Evolutionary conservation across 192 early-diverging fungal genomes (phyloP).

Genomic region (Spinellus fusiger): DNA sequence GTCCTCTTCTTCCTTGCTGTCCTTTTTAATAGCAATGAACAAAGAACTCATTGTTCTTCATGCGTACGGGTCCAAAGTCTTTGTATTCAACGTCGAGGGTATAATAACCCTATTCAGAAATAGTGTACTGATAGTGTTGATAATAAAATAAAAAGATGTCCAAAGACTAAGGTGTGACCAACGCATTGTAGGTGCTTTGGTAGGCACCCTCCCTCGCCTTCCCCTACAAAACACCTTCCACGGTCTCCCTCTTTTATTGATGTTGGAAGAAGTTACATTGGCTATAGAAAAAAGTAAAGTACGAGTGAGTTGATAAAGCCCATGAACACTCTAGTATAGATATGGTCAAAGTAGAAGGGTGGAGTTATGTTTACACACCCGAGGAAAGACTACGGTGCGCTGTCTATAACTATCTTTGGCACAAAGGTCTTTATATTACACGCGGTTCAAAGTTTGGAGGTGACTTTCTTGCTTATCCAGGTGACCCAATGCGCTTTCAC

Average conservation of each 20-base stretch:
- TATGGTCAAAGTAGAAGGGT: conserved; percentile 11
- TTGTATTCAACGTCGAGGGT: conserved; percentile 23
- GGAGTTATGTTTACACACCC: conserved; percentile 35
- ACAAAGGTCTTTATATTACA: conserved; percentile 59
- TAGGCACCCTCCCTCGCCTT: conserved; percentile 60
- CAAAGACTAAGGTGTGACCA: conserved; percentile 44
- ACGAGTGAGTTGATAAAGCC: not conserved
- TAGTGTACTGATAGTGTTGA: no score
- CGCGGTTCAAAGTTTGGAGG: conserved; percentile 81
- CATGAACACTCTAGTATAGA: conserved; percentile 8
- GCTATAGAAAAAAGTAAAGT: conserved; percentile 39
- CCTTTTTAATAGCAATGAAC: not conserved
- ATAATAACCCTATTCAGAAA: not conserved
- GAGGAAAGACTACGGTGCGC: conserved; percentile 31
- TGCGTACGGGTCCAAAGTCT: conserved; percentile 1
- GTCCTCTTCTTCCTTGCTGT: not conserved
- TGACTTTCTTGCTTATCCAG: conserved; percentile 78
- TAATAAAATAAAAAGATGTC: conserved; percentile 33
- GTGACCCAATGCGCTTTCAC: conserved; percentile 68
- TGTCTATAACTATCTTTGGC: conserved; percentile 64
- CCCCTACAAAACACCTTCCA: conserved; percentile 76
- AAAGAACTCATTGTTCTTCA: not conserved
- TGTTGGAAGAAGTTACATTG: conserved; percentile 66
- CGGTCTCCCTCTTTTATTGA: conserved; percentile 63
- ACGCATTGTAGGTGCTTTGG: conserved; percentile 60